Evolutionary conservation across 129 eudicot species (phyloP), one percentile per base, ranked within the genome.

Genomic region (Tanacetum coccineum): DNA sequence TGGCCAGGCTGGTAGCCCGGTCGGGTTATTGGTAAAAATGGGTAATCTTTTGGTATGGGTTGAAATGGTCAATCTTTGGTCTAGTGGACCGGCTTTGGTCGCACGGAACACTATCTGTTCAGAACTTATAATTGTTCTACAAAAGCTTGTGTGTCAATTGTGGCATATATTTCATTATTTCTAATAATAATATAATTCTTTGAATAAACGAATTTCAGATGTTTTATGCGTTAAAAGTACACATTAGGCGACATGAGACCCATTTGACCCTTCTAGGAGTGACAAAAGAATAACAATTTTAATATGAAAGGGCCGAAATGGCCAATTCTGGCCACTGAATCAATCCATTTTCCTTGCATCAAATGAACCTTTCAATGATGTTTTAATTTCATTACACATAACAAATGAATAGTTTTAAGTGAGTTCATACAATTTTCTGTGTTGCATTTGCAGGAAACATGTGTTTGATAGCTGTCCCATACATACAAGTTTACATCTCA

Each of bases 371-470:
- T 20, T 10, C n/a, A 15, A 11, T n/a, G 50, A 45, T 4, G n/a
- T 28, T 30, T 9, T 50, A 47, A 3, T 36, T 32, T 54, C 4
- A 14, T 36, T 3, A 53, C 13, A 14, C 10, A 3, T 36, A 40
- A 39, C 1, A 19, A 36, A 52, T 19, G 45, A 50, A 8, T 4
- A 18, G 62, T 12, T 18, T 7, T 8, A 3, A 55, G 2, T 28
- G 54, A 19, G 32, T 68, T 68, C 49, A 68, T 54, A 58, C 58
- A 15, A 4, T 47, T 71, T 60, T 62, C 10, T 62, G 28, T 73
- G 70, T 63, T 62, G 62, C 62, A 72, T 72, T 63, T 73, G 77
- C 64, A 73, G 77, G 70, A 63, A 71, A 14, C 20, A 26, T 10
- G 62, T 50, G 61, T 51, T 51, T 28, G 15, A 62, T 50, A 36